Conservation (phyloP, 2,329 filamentous ascomycete genomes). For the Elsinoe batatas region DNA sequence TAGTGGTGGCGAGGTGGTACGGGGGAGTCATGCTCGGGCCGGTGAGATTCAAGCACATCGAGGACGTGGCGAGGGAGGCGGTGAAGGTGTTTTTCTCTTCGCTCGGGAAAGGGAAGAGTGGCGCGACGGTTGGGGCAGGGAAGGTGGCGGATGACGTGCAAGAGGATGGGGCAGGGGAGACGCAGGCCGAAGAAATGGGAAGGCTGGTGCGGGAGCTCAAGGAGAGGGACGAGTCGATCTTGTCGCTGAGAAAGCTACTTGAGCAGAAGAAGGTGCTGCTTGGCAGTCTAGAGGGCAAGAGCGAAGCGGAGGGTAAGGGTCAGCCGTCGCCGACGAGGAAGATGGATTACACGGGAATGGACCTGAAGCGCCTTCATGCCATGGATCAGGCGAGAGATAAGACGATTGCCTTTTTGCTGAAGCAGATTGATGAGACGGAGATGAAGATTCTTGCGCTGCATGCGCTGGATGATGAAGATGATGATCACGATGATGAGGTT, state of each 20-base stretch:
- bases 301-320: slow-evolving; percentile 15
- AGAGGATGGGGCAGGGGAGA: slow-evolving; percentile 29
- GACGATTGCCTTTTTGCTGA: slow-evolving; percentile 43
- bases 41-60: slow-evolving; percentile 44
- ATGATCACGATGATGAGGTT: not conserved
- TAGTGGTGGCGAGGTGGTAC: slow-evolving; percentile 47
- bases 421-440: slow-evolving; percentile 44
- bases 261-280: slow-evolving; percentile 35
- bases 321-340: slow-evolving; percentile 21
- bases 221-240: slow-evolving; percentile 41
- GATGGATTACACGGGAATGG: slow-evolving; percentile 34
- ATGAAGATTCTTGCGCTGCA: slow-evolving; percentile 20
- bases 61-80: slow-evolving; percentile 39
- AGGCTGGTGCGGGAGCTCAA: slow-evolving; percentile 32
- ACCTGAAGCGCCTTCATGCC: slow-evolving; percentile 31
- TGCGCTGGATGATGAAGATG: not conserved
- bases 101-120: slow-evolving; percentile 21
- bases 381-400: slow-evolving; percentile 44
- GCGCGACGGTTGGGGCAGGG: slow-evolving; percentile 20
- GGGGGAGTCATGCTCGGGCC: slow-evolving; percentile 45
- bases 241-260: slow-evolving; percentile 36
- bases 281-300: slow-evolving; percentile 20
- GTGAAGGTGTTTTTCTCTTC: slow-evolving; percentile 33
- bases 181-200: slow-evolving; percentile 25
- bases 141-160: slow-evolving; percentile 27